phyloP scores from a whole-genome alignment of 192 early-diverging fungal species.

The Linnemannia schmuckeri region DNA sequence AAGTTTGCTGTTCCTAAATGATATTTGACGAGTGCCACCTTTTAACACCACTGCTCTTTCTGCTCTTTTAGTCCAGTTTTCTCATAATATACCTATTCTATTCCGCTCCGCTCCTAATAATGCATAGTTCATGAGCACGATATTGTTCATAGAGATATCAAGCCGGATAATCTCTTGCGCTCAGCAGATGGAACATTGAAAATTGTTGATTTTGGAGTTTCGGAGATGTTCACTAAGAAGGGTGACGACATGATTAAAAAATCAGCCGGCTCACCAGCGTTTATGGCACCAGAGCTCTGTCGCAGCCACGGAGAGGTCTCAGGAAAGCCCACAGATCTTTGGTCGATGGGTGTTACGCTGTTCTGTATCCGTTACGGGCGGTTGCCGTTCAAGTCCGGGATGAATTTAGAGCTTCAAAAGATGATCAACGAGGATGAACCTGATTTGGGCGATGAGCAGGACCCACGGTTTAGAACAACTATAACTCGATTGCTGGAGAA shows the following conservation, averaged over 20 bases:
- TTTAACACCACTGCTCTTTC: neutral
- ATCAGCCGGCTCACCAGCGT: slow-evolving; percentile 91
- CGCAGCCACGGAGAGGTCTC: slow-evolving; percentile 79
- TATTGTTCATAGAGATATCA: slow-evolving; percentile 93
- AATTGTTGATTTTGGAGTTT: slow-evolving; percentile 98
- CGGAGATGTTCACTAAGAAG: slow-evolving; percentile 83
- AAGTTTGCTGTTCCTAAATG: slow-evolving; percentile 36
- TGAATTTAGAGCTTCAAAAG: slow-evolving; percentile 84
- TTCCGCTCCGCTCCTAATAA: neutral
- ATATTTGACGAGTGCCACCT: neutral
- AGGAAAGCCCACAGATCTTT: slow-evolving; percentile 87
- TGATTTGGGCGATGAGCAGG: slow-evolving; percentile 33
- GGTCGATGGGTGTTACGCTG: slow-evolving; percentile 91
- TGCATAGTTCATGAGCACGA: slow-evolving; percentile 89
- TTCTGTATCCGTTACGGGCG: slow-evolving; percentile 88
- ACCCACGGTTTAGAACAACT: slow-evolving; percentile 68
- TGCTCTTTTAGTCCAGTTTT: neutral
- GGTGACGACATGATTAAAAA: slow-evolving; percentile 81
- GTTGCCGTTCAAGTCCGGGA: slow-evolving; percentile 83
- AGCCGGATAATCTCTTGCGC: slow-evolving; percentile 95
- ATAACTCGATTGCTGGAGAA: slow-evolving; percentile 82
- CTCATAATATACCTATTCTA: neutral
- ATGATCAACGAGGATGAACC: slow-evolving; percentile 72
- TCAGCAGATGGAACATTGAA: slow-evolving; percentile 85
- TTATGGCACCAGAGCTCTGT: slow-evolving; percentile 80